Evolutionary conservation across 2,329 filamentous ascomycete genomes (phyloP).

Genomic region (Penicillium vulpinum): DNA sequence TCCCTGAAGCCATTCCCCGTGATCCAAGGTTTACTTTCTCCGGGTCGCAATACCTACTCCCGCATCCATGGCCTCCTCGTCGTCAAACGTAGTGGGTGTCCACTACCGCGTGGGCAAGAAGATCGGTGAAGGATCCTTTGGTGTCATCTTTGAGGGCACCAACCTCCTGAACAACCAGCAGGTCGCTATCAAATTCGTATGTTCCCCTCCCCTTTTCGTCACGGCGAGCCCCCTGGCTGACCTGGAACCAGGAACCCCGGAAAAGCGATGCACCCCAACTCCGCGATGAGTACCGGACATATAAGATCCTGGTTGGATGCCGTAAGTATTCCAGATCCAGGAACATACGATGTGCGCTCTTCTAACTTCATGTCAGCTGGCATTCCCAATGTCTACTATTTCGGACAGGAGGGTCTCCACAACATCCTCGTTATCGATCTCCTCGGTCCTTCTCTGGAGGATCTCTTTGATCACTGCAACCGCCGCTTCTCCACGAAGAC

Average conservation of each 20-base stretch:
- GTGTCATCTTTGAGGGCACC: slow-evolving; percentile 97
- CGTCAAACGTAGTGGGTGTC: slow-evolving; percentile 96
- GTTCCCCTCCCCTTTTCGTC: slow-evolving; percentile 41
- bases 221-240: slow-evolving; percentile 22
- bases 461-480: slow-evolving; percentile 96
- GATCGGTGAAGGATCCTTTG: slow-evolving; percentile 97
- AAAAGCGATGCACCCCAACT: slow-evolving; percentile 98
- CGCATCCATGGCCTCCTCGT: slow-evolving; percentile 72
- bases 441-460: slow-evolving; percentile 89
- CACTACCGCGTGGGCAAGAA: slow-evolving; percentile 99
- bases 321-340: slow-evolving; percentile 64
- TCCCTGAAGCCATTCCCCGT: slow-evolving; percentile 21
- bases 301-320: slow-evolving; percentile 98
- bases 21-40: slow-evolving; percentile 20
- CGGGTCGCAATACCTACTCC: slow-evolving; percentile 8
- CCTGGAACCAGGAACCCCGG: slow-evolving; percentile 74
- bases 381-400: slow-evolving; percentile 99
- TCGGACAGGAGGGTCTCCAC: slow-evolving; percentile 95
- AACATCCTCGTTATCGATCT: slow-evolving; percentile 98
- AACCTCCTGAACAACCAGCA: slow-evolving; percentile 99
- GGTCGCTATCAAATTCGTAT: slow-evolving; percentile 98
- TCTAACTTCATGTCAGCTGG: slow-evolving; percentile 65
- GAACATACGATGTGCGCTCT: not conserved
- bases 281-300: slow-evolving; percentile 97
- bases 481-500: slow-evolving; percentile 95